A percentile compares a stretch with the other conserved stretches of the same genome.
These are phyloP conservation scores for Plasmodium fragile DNA, from an alignment of 169 alveolate species.

Conservation along the genomic window DNA sequence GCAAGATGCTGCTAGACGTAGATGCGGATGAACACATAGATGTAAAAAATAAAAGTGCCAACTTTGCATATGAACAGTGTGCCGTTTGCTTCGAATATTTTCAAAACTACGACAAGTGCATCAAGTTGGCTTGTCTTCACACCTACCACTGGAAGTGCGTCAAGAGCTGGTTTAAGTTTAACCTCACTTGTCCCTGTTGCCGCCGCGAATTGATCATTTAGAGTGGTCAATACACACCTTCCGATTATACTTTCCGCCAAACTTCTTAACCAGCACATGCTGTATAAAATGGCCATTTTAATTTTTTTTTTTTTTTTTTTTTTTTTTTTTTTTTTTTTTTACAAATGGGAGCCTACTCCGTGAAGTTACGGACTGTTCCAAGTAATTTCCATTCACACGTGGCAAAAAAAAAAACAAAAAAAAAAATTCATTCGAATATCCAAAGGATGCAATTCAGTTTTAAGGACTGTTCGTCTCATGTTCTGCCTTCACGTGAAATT, in stretches of 20 bases:
- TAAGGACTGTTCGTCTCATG: background rate
- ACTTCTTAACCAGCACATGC: background rate
- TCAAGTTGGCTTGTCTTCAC: conserved; percentile 77
- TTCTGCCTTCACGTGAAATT: background rate
- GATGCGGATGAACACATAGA: conserved; percentile 8
- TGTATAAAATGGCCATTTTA: background rate
- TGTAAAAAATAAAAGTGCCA: background rate
- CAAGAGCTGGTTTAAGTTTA: conserved; percentile 79
- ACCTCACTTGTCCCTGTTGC: conserved; percentile 80
- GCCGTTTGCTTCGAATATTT: conserved; percentile 79
- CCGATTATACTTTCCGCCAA: background rate
- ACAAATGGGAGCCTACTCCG: background rate
- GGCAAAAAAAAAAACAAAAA: background rate
- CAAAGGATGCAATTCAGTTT: background rate
- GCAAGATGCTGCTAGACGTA: conserved; percentile 33
- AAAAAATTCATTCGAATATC: background rate
- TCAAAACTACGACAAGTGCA: conserved; percentile 75
- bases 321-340: no score
- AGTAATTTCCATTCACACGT: background rate
- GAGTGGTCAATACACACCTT: background rate
- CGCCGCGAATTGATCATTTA: conserved; percentile 4
- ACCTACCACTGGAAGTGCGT: conserved; percentile 81
- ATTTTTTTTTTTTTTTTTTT: no score
- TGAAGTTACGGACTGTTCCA: background rate
- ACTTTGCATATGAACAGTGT: conserved; percentile 78